Evolutionary conservation across 2,329 filamentous ascomycete genomes (phyloP).

Genomic region (Nigrospora sphaerica): DNA sequence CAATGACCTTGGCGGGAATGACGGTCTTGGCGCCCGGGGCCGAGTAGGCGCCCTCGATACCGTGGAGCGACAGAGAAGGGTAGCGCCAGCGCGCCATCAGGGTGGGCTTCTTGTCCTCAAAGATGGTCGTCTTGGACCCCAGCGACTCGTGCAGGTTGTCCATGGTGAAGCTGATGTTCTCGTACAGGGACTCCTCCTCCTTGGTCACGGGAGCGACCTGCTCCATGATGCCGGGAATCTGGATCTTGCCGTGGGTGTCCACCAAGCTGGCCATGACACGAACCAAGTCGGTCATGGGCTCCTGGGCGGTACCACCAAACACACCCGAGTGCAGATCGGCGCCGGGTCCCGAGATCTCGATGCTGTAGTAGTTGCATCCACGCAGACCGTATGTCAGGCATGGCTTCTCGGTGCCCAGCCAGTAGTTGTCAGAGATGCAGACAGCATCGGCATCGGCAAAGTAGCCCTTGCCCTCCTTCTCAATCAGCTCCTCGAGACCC

Average conservation of each 20-base stretch:
- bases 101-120: constrained; percentile 80
- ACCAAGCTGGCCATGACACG: constrained; percentile 78
- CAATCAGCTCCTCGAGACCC: constrained; percentile 90
- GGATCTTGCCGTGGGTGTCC: constrained; percentile 84
- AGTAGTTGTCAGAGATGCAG: constrained; percentile 99
- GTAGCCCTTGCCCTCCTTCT: constrained; percentile 83
- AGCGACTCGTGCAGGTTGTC: constrained; percentile 88
- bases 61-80: constrained; percentile 89
- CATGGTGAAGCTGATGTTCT: constrained; percentile 90
- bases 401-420: constrained; percentile 97
- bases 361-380: constrained; percentile 95
- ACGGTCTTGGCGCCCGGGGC: constrained; percentile 95
- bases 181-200: constrained; percentile 84
- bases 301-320: constrained; percentile 91
- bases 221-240: constrained; percentile 88
- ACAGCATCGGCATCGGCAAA: constrained; percentile 95
- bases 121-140: constrained; percentile 81
- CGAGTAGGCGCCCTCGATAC: constrained; percentile 90
- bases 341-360: constrained; percentile 84
- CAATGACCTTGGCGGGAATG: constrained; percentile 93
- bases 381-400: constrained; percentile 96
- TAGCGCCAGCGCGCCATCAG: constrained; percentile 96
- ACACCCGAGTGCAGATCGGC: constrained; percentile 95
- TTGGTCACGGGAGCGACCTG: constrained; percentile 83
- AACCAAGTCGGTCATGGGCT: constrained; percentile 96